Evolutionary conservation across 257 asterid genomes (phyloP).

Genomic region (Salvia splendens): DNA sequence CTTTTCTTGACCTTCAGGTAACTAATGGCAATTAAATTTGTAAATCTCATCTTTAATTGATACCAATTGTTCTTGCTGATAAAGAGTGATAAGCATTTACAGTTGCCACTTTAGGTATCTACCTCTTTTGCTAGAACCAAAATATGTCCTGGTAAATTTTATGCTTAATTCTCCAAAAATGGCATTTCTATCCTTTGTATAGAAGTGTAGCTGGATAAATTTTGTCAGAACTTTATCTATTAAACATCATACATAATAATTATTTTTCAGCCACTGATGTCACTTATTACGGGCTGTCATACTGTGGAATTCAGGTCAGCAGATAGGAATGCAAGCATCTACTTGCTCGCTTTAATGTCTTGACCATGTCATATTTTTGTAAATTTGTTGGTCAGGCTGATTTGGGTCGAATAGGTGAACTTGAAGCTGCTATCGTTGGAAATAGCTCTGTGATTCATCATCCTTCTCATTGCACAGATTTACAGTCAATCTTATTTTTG

Average conservation of each 20-base stretch:
- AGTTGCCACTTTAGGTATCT: constrained; percentile 5
- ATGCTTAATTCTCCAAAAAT: not conserved
- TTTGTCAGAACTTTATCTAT: not conserved
- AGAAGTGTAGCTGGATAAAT: not conserved
- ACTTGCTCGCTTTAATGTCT: not conserved
- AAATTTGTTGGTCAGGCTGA: not conserved
- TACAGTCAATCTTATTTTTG: constrained; percentile 12
- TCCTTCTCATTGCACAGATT: constrained; percentile 11
- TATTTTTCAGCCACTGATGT: not conserved
- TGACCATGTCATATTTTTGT: not conserved
- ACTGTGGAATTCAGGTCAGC: constrained; percentile 13
- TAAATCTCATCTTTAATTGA: constrained; percentile 9
- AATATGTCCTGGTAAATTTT: not conserved
- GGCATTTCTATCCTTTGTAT: not conserved
- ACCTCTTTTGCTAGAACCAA: constrained; percentile 21
- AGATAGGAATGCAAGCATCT: not conserved
- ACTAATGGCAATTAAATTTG: constrained; percentile 11
- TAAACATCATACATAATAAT: not conserved
- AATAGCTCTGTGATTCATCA: constrained; percentile 9
- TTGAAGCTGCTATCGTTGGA: not conserved
- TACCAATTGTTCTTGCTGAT: constrained; percentile 11
- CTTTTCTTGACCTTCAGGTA: constrained; percentile 98
- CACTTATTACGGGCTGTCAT: constrained; percentile 15
- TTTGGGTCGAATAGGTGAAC: constrained; percentile 10
- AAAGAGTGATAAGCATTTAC: not conserved